Evolutionary conservation across 2,329 filamentous ascomycete genomes (phyloP).

Genomic region (Apiospora koreana): DNA sequence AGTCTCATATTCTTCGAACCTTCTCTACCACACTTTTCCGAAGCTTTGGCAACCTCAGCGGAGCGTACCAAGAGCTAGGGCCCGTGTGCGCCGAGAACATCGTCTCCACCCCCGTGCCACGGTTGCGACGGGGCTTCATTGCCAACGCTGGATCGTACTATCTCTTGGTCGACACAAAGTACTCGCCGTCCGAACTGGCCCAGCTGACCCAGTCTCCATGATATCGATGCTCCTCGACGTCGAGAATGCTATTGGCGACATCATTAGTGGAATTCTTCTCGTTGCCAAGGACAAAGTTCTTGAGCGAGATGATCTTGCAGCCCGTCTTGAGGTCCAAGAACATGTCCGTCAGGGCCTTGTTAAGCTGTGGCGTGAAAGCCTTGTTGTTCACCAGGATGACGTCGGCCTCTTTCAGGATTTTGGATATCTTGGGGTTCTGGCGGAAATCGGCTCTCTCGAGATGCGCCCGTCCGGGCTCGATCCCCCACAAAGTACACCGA

Average conservation of each 20-base stretch:
- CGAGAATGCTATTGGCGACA: conserved; percentile 57
- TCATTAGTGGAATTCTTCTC: conserved; percentile 73
- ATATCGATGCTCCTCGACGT: conserved; percentile 63
- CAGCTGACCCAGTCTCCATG: conserved; percentile 83
- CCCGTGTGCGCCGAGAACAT: background rate
- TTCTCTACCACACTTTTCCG: background rate
- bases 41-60: background rate
- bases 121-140: conserved; percentile 13
- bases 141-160: conserved; percentile 23
- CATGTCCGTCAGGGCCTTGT: conserved; percentile 81
- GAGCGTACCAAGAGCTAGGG: background rate
- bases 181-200: conserved; percentile 81
- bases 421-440: conserved; percentile 67
- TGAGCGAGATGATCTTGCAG: conserved; percentile 86
- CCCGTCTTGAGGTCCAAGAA: conserved; percentile 93
- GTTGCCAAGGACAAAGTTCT: conserved; percentile 82
- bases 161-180: conserved; percentile 86
- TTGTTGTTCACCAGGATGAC: conserved; percentile 99
- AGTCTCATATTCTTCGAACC: background rate
- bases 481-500: conserved; percentile 87
- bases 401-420: conserved; percentile 79
- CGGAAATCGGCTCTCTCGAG: conserved; percentile 86
- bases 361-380: conserved; percentile 86
- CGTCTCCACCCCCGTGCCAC: background rate
- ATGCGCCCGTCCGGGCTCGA: conserved; percentile 75